Base-by-base conservation (phyloP, 345 rosid species). In the Orychophragmus violaceus region DNA sequence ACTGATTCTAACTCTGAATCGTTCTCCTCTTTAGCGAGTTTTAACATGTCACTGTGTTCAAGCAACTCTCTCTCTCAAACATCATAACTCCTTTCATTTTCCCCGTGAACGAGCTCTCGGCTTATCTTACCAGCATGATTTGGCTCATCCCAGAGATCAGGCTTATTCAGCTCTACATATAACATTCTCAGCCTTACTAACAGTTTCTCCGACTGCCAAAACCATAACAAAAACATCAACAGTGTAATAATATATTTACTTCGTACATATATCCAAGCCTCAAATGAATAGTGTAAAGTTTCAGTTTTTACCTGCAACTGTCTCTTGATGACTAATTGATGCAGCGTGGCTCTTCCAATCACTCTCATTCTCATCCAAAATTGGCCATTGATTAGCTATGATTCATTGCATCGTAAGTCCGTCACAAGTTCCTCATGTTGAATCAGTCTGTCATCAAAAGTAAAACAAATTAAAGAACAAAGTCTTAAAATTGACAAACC, bases 271-370 rank as follows among this genome's bases (percentile, higher is more conserved):
- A 29, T 36, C 22, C 13, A 52, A 17, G n/a, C n/a, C n/a, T n/a
- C 42, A 62, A 62, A 19, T 9, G 2, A 66, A 66, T 53, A 63
- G 58, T 29, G 53, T 18, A 22, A 70, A 24, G 56, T 10, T 4
- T 10, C 39, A 22, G 5, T 6, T 25, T 35, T 19, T 61, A 93
- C 98, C 89, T 88, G 91, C 74, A 94, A 77, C n/a, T 95, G 96
- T 66, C 65, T 83, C 83, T 88, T 94, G 86, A 94, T 88, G 25
- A 90, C 87, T 81, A 79, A 85, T 83, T 10, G 99, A 92, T 59
- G 97, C 87, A 45, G 92, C 90, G 78, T 94, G 97, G 62, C 97
- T 88, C 73, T 78, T 90, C 99, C 99, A 88, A 77, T 94, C 96
- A 68, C 77, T 71, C 59, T 90, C 97, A 44, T 69, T 76, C 74